These are phyloP conservation scores for Aegilops bicornis DNA, from an alignment of 176 grass and related monocot species.

Conservation along the genomic window DNA sequence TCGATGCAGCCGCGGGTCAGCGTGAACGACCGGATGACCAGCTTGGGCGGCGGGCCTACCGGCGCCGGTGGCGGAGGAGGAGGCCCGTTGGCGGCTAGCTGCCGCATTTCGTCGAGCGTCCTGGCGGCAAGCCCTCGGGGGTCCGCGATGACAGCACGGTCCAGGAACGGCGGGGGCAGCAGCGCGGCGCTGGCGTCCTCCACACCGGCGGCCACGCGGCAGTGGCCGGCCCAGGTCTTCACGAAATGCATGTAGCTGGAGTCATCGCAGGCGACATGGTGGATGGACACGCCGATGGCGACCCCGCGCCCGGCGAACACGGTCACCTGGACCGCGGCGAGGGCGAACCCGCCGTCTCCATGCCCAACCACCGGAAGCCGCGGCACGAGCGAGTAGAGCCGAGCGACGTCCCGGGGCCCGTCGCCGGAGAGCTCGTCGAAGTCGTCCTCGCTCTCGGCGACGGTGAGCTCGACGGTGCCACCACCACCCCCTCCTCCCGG, in stretches of 20 bases:
- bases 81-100: constrained; percentile 45
- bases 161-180: constrained; percentile 44
- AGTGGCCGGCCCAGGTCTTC: constrained; percentile 61
- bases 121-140: constrained; percentile 57
- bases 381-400: constrained; percentile 65
- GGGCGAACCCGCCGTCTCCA: constrained; percentile 31
- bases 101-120: constrained; percentile 81
- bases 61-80: constrained; percentile 39
- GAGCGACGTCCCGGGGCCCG: constrained; percentile 28
- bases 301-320: constrained; percentile 62
- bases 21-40: constrained; percentile 66
- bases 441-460: constrained; percentile 64
- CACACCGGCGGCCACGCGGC: not conserved
- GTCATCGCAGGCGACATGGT: constrained; percentile 92
- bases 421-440: constrained; percentile 61
- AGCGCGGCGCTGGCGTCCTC: not conserved
- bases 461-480: constrained; percentile 38
- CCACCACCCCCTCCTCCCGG: not conserved
- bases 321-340: constrained; percentile 72
- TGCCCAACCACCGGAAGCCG: constrained; percentile 36
- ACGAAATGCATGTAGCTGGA: constrained; percentile 95
- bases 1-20: constrained; percentile 64
- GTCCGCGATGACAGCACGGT: constrained; percentile 53
- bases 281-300: constrained; percentile 68
- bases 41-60: constrained; percentile 16